Conservation (phyloP, 2,329 filamentous ascomycete genomes). For the Setomelanomma holmii region DNA sequence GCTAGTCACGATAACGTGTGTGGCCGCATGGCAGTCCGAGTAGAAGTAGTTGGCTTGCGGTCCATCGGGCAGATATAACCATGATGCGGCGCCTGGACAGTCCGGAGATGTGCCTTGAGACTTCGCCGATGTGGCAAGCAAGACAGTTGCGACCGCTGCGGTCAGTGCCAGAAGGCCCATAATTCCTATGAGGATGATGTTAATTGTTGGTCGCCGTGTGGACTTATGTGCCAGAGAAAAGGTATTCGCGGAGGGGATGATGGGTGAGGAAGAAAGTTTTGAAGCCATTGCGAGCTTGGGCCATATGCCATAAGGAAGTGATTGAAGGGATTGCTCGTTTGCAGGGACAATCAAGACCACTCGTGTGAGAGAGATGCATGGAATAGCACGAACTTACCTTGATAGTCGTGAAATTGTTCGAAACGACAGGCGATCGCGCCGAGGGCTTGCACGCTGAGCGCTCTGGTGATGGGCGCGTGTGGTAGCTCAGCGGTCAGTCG, state of each 20-base stretch:
- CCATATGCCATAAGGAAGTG: too few species aligned
- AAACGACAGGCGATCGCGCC: not conserved
- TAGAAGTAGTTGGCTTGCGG: slow-evolving; percentile 72
- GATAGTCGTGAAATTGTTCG: not conserved
- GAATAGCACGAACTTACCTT: not conserved
- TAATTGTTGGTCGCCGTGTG: not conserved
- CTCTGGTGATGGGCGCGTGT: not conserved
- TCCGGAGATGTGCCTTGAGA: slow-evolving; percentile 2
- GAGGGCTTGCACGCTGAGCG: not conserved
- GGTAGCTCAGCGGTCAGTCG: too few species aligned
- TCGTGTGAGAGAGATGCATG: too few species aligned
- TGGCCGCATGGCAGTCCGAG: slow-evolving; percentile 66
- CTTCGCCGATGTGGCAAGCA: slow-evolving; percentile 3
- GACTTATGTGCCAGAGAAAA: not conserved
- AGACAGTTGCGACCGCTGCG: not conserved
- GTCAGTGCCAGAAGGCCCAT: not conserved
- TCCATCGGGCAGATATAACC: slow-evolving; percentile 60
- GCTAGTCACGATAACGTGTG: slow-evolving; percentile 68
- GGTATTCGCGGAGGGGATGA: not conserved
- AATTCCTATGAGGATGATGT: not conserved
- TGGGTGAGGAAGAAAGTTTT: not conserved
- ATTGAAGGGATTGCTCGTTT: too few species aligned
- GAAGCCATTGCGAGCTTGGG: not conserved
- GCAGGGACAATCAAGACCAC: too few species aligned
- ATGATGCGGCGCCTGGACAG: slow-evolving; percentile 21